Evolutionary conservation across 331 rosid genomes (phyloP).

Genomic region (Quercus phellos): DNA sequence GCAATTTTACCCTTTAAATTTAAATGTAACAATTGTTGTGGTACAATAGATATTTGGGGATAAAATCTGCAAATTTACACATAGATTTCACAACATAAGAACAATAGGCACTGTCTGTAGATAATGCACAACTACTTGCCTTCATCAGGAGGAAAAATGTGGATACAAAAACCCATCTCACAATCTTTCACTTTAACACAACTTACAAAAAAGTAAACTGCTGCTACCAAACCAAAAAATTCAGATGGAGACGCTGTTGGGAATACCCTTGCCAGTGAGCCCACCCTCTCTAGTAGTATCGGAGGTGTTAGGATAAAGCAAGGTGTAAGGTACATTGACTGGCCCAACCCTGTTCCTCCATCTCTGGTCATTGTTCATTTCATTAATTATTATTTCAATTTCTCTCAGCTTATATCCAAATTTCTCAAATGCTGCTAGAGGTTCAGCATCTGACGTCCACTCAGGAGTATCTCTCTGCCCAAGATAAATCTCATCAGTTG

Average conservation of each 20-base stretch:
- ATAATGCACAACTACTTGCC: too few species aligned
- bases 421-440: constrained; percentile 53
- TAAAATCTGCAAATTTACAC: background rate
- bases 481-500: constrained; percentile 81
- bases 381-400: constrained; percentile 55
- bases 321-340: constrained; percentile 65
- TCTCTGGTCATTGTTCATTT: constrained; percentile 48
- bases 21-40: background rate
- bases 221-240: background rate
- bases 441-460: constrained; percentile 63
- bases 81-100: background rate
- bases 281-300: constrained; percentile 60
- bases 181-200: background rate
- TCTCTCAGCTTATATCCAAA: constrained; percentile 43
- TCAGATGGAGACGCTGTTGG: constrained; percentile 78
- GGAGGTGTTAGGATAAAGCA: constrained; percentile 78
- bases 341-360: constrained; percentile 79
- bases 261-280: constrained; percentile 89
- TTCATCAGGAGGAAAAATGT: background rate
- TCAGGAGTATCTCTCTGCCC: constrained; percentile 61
- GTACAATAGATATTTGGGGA: background rate
- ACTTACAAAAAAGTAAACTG: background rate
- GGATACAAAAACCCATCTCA: background rate
- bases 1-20: background rate
- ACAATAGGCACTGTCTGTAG: background rate